Conservation (phyloP, 768 basidiomycete genomes). For the Leucosporidium creatinivorum region DNA sequence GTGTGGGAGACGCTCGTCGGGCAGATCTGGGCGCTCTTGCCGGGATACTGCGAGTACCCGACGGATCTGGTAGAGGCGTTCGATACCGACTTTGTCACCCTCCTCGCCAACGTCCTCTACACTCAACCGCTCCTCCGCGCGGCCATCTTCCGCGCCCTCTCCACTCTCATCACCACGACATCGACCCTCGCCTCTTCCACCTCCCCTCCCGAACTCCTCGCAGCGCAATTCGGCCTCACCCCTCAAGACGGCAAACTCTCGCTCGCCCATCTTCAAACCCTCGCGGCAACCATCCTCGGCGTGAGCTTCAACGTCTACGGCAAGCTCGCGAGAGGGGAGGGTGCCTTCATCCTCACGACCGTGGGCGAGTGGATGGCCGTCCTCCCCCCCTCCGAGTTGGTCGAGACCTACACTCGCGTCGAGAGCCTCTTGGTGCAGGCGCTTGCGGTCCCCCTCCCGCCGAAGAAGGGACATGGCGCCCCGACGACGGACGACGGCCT, state of each 20-base stretch:
- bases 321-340: slow-evolving; percentile 61
- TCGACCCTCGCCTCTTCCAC: slow-evolving; percentile 49
- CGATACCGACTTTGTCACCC: slow-evolving; percentile 66
- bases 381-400: slow-evolving; percentile 58
- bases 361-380: slow-evolving; percentile 80
- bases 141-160: slow-evolving; percentile 72
- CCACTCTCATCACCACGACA: slow-evolving; percentile 73
- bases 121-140: slow-evolving; percentile 75
- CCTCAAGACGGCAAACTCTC: slow-evolving; percentile 59
- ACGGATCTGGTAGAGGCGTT: slow-evolving; percentile 70
- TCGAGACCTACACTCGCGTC: slow-evolving; percentile 74
- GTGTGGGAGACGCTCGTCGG: slow-evolving; percentile 89
- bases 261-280: slow-evolving; percentile 61
- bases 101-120: slow-evolving; percentile 91
- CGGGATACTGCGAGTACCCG: slow-evolving; percentile 79
- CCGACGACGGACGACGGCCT: background rate
- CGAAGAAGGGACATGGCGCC: slow-evolving; percentile 27
- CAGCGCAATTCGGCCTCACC: slow-evolving; percentile 49
- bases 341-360: slow-evolving; percentile 70
- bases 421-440: slow-evolving; percentile 62
- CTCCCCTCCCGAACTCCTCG: slow-evolving; percentile 42
- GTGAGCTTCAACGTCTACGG: slow-evolving; percentile 97
- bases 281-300: slow-evolving; percentile 87
- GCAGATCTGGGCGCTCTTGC: slow-evolving; percentile 87
- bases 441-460: slow-evolving; percentile 43